These are phyloP conservation scores for Suhomyces coccinellae DNA, from an alignment of 1,139 yeast genomes.

Conservation along the genomic window DNA sequence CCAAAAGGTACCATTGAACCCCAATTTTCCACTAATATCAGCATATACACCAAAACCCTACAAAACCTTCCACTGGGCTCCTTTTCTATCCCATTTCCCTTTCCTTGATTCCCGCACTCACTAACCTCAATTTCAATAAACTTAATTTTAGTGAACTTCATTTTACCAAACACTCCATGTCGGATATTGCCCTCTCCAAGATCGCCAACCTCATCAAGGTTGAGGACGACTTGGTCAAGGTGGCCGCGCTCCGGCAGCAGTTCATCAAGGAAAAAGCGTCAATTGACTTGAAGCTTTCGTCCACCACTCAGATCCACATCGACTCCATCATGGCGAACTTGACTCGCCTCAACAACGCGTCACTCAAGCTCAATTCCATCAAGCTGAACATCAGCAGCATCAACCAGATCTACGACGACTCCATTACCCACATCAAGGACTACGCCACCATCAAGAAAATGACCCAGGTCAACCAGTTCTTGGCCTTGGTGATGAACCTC, in stretches of 20 bases:
- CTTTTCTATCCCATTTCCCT: neutral
- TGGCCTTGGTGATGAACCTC: constrained; percentile 67
- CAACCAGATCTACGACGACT: constrained; percentile 54
- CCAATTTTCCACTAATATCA: neutral
- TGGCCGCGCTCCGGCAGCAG: constrained; percentile 55
- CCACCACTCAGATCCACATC: constrained; percentile 62
- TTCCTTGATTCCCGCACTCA: no score
- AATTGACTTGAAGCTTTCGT: constrained; percentile 67
- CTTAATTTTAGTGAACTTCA: no score
- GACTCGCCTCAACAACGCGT: constrained; percentile 36
- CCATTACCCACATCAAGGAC: constrained; percentile 52
- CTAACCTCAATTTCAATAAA: no score
- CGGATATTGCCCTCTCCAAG: constrained; percentile 45
- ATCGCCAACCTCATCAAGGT: constrained; percentile 47
- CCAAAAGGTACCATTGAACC: neutral
- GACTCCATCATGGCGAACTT: constrained; percentile 49
- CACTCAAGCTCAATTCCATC: constrained; percentile 45
- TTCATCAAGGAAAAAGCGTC: constrained; percentile 68
- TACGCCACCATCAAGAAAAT: constrained; percentile 61
- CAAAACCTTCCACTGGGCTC: no score
- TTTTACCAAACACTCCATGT: constrained; percentile 24
- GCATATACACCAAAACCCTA: neutral
- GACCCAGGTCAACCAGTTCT: constrained; percentile 68
- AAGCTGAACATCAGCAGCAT: constrained; percentile 60
- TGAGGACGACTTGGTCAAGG: constrained; percentile 61